Conservation (phyloP, 1,284 basidiomycete genomes). For the Singerocomus inundabilis region DNA sequence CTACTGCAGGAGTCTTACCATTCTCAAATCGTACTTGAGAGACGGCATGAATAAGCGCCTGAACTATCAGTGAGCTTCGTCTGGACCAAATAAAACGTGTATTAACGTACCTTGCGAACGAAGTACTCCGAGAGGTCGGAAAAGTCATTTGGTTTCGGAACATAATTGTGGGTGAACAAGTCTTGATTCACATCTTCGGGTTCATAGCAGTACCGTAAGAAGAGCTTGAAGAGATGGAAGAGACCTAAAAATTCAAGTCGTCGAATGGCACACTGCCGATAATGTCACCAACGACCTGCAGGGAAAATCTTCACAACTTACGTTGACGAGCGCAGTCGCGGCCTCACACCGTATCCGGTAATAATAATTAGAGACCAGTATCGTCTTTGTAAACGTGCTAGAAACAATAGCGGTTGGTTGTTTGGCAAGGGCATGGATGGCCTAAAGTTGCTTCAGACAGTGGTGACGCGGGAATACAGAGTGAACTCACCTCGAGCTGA, state of each 20-base stretch:
- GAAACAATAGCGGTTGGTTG: conserved; percentile 89
- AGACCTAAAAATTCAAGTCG: conserved; percentile 85
- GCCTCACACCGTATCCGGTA: conserved; percentile 98
- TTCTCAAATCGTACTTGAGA: conserved; percentile 84
- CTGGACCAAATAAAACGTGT: conserved; percentile 1
- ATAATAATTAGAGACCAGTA: conserved; percentile 95
- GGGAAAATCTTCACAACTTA: conserved; percentile 43
- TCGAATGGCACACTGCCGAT: conserved; percentile 72
- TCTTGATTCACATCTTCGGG: conserved; percentile 77
- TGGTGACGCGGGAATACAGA: background rate
- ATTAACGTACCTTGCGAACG: conserved; percentile 73
- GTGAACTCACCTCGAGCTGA: conserved; percentile 79
- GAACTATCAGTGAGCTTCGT: conserved; percentile 9
- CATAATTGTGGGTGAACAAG: conserved; percentile 80
- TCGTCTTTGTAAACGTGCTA: conserved; percentile 89
- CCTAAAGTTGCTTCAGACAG: conserved; percentile 47
- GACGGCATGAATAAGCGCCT: conserved; percentile 80
- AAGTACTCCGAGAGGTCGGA: conserved; percentile 92
- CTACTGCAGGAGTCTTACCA: conserved; percentile 83
- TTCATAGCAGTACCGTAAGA: conserved; percentile 90
- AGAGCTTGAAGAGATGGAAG: conserved; percentile 95
- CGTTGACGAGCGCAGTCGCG: conserved; percentile 79
- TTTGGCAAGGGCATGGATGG: conserved; percentile 78
- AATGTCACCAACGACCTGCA: conserved; percentile 12
- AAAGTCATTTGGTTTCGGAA: conserved; percentile 93